Evolutionary conservation across 73 alveolate species (phyloP), one percentile per base, ranked within the genome.

Genomic region (Blepharisma stoltei): DNA sequence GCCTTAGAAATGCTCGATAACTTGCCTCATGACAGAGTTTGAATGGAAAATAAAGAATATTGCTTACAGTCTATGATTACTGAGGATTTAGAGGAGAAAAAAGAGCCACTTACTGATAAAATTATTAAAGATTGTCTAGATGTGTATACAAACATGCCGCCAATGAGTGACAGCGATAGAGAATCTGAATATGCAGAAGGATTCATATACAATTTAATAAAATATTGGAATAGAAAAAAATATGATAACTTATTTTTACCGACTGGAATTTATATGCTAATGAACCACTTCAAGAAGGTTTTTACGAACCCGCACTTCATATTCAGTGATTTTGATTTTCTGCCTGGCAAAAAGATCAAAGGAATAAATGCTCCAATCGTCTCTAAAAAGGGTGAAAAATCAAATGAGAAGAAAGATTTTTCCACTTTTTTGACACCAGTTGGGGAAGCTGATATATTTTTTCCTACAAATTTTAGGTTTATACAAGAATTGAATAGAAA

Each of bases 361-460:
- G 94, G 96, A 18, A 73, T 89, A 6, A 81, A 86, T 70, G 89
- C 96, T 6, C 97, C 97, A 7, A 75, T 92, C 6, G 97, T 92
- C 18, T 85, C 96, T 23, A 81, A 86, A 81, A 92, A 92, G 54
- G 84, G 90, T 52, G 48, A 78, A 23, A 81, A 86, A 27, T 88
- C 97, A 6, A 89, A 90, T 79, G 84, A 86, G 54, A 86, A 86
- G 88, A 41, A 89, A 45, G 90, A 90, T 41, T 92, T 69, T 79
- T 89, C 83, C 11, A 71, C 85, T 4, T 92, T 89, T 67, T 49
- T 92, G 38, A 82, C 87, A 6, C 83, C 81, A 23, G 77, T 89
- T 55, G 97, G 97, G 7, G 82, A 67, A 45, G 97, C 95, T 18
- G 97, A 92, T 67, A 92, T 92, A 8, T 89, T 92, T 76, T 92